Conservation (phyloP, 306 rosid genomes). For the Hippophae rhamnoides region DNA sequence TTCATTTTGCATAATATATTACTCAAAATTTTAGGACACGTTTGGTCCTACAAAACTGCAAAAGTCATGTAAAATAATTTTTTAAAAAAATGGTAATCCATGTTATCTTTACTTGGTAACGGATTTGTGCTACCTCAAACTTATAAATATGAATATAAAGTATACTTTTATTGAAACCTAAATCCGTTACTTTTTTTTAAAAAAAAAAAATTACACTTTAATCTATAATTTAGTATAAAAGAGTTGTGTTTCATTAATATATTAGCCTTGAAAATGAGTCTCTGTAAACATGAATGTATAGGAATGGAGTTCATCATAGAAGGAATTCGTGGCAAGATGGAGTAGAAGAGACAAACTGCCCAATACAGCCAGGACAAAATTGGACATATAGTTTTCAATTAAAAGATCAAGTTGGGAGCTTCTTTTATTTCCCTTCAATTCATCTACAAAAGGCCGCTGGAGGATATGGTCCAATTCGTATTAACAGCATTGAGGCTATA, state of each 20-base stretch:
- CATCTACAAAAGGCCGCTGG: conserved; percentile 2
- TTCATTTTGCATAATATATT: no score
- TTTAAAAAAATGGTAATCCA: no score
- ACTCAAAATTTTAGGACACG: no score
- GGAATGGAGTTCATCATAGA: conserved; percentile 11
- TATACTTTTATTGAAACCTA: no score
- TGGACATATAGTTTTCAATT: conserved; percentile 2
- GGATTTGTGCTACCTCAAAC: no score
- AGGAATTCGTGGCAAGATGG: conserved; percentile 17
- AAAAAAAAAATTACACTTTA: neutral
- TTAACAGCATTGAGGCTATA: neutral
- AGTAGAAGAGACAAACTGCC: conserved; percentile 9
- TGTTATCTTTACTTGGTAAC: no score
- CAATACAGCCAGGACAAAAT: conserved; percentile 8
- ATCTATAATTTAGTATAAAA: neutral
- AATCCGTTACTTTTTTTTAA: no score
- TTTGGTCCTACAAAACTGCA: no score
- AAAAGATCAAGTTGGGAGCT: conserved; percentile 6
- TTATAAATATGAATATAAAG: no score
- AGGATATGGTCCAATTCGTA: conserved; percentile 3
- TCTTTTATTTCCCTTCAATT: conserved; percentile 10
- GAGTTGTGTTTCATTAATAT: neutral
- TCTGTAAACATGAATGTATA: neutral
- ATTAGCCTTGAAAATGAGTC: neutral
- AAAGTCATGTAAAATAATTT: no score